phyloP scores from a whole-genome alignment of 2,329 filamentous ascomycete species.

The Colletotrichum tropicale region DNA sequence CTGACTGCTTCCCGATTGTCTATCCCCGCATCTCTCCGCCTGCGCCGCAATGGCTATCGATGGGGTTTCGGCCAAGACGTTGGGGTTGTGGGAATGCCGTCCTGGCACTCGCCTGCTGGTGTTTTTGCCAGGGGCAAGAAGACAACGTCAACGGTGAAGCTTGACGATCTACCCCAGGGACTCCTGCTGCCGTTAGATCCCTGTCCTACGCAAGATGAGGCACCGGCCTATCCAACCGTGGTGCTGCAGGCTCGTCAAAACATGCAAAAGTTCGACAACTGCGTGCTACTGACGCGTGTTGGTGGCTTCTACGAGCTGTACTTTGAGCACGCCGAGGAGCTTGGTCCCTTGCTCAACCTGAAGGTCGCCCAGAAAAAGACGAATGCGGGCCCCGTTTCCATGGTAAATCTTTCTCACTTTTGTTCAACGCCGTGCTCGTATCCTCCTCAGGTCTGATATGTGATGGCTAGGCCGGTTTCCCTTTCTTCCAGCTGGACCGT shows the following conservation, averaged over 20 bases:
- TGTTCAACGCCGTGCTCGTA: conserved; percentile 14
- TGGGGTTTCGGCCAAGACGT: background rate
- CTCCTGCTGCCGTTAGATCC: conserved; percentile 40
- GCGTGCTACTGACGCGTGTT: conserved; percentile 88
- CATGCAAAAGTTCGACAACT: conserved; percentile 89
- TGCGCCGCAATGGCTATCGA: conserved; percentile 1
- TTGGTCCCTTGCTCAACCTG: conserved; percentile 83
- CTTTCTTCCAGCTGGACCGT: conserved; percentile 88
- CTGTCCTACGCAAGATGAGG: conserved; percentile 47
- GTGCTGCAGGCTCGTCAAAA: conserved; percentile 86
- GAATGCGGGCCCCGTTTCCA: conserved; percentile 78
- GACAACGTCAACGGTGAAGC: conserved; percentile 56
- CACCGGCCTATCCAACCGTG: conserved; percentile 79
- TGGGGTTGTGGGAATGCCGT: background rate
- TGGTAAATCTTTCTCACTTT: conserved; percentile 61
- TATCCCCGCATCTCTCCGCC: conserved; percentile 5
- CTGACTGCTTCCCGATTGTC: background rate
- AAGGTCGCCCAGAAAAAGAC: conserved; percentile 82
- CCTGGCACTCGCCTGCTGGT: background rate
- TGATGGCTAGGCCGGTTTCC: conserved; percentile 77
- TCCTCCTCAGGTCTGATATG: conserved; percentile 25
- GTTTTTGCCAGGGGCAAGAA: conserved; percentile 52
- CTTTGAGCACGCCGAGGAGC: conserved; percentile 92
- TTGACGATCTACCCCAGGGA: conserved; percentile 64
- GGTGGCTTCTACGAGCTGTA: conserved; percentile 98